Base-by-base conservation (phyloP, 306 rosid species). In the Senna tora region DNA sequence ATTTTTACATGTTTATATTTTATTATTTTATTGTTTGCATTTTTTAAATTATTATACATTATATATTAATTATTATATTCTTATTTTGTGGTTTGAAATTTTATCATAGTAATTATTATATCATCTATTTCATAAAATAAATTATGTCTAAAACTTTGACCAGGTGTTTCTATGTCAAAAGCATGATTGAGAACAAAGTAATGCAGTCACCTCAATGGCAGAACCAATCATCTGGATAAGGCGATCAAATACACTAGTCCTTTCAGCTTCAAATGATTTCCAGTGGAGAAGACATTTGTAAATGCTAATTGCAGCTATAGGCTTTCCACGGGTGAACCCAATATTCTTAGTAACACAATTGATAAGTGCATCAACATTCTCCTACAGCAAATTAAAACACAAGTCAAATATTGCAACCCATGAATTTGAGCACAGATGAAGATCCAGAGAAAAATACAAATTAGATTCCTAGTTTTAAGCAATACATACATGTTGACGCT, bases 201-300 rank as follows among this genome's bases (percentile, higher is more conserved):
- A 34, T 25, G 61, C 9, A 28, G 65, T 74, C 66, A 91, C 97
- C 97, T 91, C 92, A 70, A 89, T 91, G 75, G 87, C 88, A 5
- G 87, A 89, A 74, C 97, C 97, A 85, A 91, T 87, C 88, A 85
- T 91, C 84, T 91, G 97, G 71, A 91, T 84, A 71, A 91, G 97
- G 67, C 97, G 93, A 73, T 89, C 97, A 85, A 91, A 91, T 39
- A 91, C 96, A 56, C 92, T 87, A 32, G 93, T 89, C 74, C 88
- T 91, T 82, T 91, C 97, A 28, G 96, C 97, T 86, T 91, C 97
- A 71, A 91, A 91, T 66, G 97, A 88, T 79, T 87, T 89, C 97
- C 97, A 91, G 76, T 89, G 89, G 65, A 91, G 87, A 80, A 91
- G 92, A 54, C 97, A 91, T 65, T 84, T 89, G 84, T 89, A 91